Evolutionary conservation across 495 filamentous ascomycete species (phyloP).

Genomic region (Penicillium ucsense): DNA sequence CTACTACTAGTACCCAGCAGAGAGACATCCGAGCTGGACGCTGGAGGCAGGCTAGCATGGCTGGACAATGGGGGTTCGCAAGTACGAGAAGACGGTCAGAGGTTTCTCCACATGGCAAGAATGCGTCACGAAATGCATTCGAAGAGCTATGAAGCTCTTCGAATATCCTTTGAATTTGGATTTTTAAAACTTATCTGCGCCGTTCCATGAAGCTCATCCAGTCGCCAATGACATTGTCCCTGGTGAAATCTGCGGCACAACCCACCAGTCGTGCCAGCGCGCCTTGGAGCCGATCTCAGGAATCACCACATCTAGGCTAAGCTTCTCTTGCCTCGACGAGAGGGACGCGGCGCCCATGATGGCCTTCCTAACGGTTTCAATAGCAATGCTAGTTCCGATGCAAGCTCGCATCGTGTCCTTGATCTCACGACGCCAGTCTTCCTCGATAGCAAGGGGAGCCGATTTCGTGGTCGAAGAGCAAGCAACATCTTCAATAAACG

Average conservation of each 20-base stretch:
- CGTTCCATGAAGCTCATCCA: no score
- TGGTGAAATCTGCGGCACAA: constrained; percentile 52
- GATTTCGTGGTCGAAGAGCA: constrained; percentile 19
- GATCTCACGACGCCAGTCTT: constrained; percentile 46
- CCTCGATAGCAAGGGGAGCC: constrained; percentile 40
- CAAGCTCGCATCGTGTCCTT: constrained; percentile 54
- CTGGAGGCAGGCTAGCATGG: no score
- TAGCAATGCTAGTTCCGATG: constrained; percentile 56
- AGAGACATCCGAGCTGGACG: no score
- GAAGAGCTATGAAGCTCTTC: no score
- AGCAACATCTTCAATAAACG: constrained; percentile 20
- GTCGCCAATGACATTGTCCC: no score
- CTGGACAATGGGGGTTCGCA: no score
- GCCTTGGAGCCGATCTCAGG: constrained; percentile 41
- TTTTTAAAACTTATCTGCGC: no score
- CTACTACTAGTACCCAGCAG: no score
- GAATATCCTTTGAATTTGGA: no score
- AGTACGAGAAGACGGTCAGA: no score
- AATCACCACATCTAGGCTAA: constrained; percentile 43
- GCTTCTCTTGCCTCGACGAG: neutral
- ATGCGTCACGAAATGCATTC: no score
- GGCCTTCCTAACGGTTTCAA: constrained; percentile 46
- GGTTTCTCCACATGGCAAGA: no score
- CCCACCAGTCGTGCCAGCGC: constrained; percentile 68
- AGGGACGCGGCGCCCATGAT: constrained; percentile 9